A percentile compares a stretch with the other conserved stretches of the same genome.
phyloP scores from a whole-genome alignment of 306 rosid species.

The Leucaena leucocephala region DNA sequence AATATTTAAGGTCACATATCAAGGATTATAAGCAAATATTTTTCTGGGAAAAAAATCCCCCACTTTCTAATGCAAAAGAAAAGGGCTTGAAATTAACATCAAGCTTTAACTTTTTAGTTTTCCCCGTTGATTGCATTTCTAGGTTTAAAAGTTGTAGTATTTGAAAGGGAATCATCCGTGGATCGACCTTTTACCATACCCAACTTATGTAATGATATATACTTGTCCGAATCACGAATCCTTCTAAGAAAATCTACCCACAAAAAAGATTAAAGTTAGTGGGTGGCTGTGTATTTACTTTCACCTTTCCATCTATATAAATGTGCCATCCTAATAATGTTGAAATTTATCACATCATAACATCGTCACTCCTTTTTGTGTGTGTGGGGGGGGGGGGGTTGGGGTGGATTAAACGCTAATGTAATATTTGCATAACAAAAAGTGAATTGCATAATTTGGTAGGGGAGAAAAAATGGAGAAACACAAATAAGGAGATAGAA shows the following conservation, averaged over 20 bases:
- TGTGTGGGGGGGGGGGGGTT: no score
- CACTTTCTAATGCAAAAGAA: not conserved
- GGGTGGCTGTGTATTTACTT: not conserved
- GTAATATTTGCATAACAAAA: not conserved
- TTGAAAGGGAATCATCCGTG: conserved; percentile 15
- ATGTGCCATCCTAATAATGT: not conserved
- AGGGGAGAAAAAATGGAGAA: no score
- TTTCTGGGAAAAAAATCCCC: no score
- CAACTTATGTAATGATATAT: conserved; percentile 29
- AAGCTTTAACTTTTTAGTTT: not conserved
- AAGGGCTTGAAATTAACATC: not conserved
- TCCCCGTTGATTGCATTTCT: conserved; percentile 17
- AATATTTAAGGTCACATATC: not conserved
- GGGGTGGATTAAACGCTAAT: no score
- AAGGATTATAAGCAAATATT: not conserved
- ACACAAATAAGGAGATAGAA: not conserved
- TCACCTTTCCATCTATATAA: not conserved
- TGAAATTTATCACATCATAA: not conserved
- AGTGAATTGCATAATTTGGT: not conserved
- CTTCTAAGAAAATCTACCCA: conserved; percentile 23
- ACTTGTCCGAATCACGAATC: conserved; percentile 18
- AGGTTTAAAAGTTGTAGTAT: conserved; percentile 7
- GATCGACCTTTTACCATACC: conserved; percentile 19
- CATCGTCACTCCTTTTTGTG: not conserved
- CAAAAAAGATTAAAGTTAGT: conserved; percentile 23